Evolutionary conservation across 2,329 filamentous ascomycete genomes (phyloP), one percentile per base, ranked within the genome.

Genomic region (Penicillium sp.): DNA sequence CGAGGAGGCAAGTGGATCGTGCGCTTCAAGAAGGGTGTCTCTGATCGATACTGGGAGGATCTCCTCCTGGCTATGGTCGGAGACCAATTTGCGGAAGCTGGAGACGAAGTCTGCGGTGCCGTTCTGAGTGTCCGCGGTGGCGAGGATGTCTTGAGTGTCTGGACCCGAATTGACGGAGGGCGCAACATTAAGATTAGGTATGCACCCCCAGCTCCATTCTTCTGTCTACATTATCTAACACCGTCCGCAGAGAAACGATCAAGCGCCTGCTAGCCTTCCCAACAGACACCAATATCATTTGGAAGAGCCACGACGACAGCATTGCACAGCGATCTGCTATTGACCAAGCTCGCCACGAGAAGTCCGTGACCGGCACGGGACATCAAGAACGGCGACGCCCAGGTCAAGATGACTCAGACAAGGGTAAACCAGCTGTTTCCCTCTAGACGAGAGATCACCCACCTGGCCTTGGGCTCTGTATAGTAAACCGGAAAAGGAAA

Each of bases 1-100:
- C 89, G 87, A 64, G 94, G 94, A 51, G 94, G 94, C 48, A 99
- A 99, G 78, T 99, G 93, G 93, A 92, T 97, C 62, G 87, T 99
- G 72, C 85, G 93, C 62, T 79, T 99, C 71, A 97, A 96, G 84
- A 99, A 99, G 81, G 94, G 94, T 24, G 91, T 99, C 18, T 91
- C 91, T 16, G 94, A 97, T 75, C 86, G 93, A 52, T 97, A 96
- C 75, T 99, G 94, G 91, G 94, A 99, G 79, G 91, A 97, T 70
- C 81, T 97, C 47, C 79, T 97, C 56, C 81, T 97, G 66, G 92
- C 91, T 24, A 89, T 97, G 66, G 86, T 97, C 54, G 94, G 94
- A 42, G 92, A 97, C 68, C 92, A 97, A 72, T 97, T 99, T 71
- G 85, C 86, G 49, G 94, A 97, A 70, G 92, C 92, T 36, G 86